Evolutionary conservation across 108 stramenopile genomes (phyloP).

Genomic region (Skeletonema menzelii): DNA sequence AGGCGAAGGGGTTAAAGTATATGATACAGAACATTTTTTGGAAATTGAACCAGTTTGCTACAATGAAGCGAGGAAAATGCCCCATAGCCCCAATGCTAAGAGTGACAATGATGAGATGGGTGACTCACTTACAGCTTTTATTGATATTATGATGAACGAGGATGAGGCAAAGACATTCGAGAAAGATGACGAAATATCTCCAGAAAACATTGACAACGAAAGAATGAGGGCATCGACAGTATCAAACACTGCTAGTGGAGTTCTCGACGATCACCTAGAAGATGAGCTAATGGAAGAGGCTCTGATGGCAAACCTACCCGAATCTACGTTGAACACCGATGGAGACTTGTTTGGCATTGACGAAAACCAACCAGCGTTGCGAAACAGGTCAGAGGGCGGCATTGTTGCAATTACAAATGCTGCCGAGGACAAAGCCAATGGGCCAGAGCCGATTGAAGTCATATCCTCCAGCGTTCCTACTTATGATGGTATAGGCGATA

Average conservation of each 20-base stretch:
- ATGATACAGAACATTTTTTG: background rate
- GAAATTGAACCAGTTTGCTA: slow-evolving; percentile 13
- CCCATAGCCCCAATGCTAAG: background rate
- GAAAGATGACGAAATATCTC: background rate
- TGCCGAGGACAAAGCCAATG: slow-evolving; percentile 8
- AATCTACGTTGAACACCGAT: background rate
- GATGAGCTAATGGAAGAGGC: slow-evolving; percentile 31
- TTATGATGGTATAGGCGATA: slow-evolving; percentile 6
- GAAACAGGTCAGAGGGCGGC: background rate
- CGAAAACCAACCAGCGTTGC: slow-evolving; percentile 5
- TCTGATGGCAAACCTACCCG: slow-evolving; percentile 17
- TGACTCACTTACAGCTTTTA: slow-evolving; percentile 18
- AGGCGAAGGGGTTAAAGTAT: background rate
- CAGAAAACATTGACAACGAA: slow-evolving; percentile 6
- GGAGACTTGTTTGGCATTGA: slow-evolving; percentile 17
- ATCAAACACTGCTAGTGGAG: background rate
- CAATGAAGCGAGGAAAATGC: background rate
- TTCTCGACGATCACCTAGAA: background rate
- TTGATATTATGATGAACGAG: slow-evolving; percentile 23
- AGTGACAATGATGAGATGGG: background rate
- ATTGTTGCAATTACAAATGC: background rate
- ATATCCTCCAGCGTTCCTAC: background rate
- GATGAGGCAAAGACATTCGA: background rate
- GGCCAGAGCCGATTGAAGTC: slow-evolving; percentile 5
- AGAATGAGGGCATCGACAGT: background rate